Conservation (phyloP, 2,329 filamentous ascomycete species). For the Sordariomycetes sp. region DNA sequence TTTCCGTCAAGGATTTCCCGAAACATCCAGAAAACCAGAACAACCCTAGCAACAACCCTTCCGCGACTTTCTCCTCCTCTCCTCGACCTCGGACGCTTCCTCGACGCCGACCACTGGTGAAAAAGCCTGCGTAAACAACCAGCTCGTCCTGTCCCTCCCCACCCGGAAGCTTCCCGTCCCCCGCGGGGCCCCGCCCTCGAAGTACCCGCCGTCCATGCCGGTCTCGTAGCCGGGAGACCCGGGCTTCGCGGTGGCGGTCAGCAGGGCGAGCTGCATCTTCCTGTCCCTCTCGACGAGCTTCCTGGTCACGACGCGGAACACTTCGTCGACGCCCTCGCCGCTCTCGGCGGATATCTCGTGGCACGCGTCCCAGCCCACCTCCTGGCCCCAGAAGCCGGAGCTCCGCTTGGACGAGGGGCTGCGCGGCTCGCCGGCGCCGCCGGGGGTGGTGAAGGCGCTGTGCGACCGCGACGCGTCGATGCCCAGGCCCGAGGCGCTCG, state of each 20-base stretch:
- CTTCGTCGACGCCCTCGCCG: constrained; percentile 92
- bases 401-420: constrained; percentile 55
- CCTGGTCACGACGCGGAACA: constrained; percentile 63
- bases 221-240: constrained; percentile 34
- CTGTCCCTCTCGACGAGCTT: constrained; percentile 56
- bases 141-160: constrained; percentile 46
- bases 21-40: neutral
- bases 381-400: constrained; percentile 80
- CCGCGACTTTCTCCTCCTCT: constrained; percentile 11
- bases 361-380: constrained; percentile 92
- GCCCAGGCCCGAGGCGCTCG: constrained; percentile 36
- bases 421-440: constrained; percentile 34
- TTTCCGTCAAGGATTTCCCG: neutral
- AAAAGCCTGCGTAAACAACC: constrained; percentile 46
- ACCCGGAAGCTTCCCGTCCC: constrained; percentile 40
- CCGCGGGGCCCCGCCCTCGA: constrained; percentile 31
- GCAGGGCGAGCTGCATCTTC: constrained; percentile 48
- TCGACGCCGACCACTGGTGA: constrained; percentile 39
- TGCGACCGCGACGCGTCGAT: constrained; percentile 11
- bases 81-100: constrained; percentile 16
- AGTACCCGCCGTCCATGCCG: constrained; percentile 37
- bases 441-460: constrained; percentile 8
- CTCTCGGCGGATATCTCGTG: constrained; percentile 94
- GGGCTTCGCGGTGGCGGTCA: constrained; percentile 41
- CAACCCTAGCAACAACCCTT: constrained; percentile 14